These are phyloP conservation scores for Candida xyloterini DNA, from an alignment of 805 yeast genomes.

Conservation along the genomic window DNA sequence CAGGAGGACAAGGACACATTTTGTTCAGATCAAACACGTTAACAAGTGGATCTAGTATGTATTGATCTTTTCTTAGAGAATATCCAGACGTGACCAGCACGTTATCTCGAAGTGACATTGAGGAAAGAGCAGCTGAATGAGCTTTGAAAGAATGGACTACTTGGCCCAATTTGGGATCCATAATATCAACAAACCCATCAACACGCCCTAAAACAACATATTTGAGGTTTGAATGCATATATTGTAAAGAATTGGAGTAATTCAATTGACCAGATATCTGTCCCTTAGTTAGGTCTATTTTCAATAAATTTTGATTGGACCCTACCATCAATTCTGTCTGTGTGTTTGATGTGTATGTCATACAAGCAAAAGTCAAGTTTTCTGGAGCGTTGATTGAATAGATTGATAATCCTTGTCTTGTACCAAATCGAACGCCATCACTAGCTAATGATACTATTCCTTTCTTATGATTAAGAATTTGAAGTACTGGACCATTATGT, in stretches of 20 bases:
- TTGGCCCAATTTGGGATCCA: slow-evolving; percentile 51
- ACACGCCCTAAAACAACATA: slow-evolving; percentile 56
- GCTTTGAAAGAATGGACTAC: slow-evolving; percentile 54
- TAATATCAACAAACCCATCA: slow-evolving; percentile 60
- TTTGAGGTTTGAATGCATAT: slow-evolving; percentile 50
- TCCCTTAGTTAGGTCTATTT: slow-evolving; percentile 42
- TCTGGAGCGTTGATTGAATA: slow-evolving; percentile 30
- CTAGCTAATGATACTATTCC: slow-evolving; percentile 59
- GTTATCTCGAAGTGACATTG: slow-evolving; percentile 62
- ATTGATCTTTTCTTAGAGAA: slow-evolving; percentile 57
- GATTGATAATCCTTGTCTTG: slow-evolving; percentile 53
- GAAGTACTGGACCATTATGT: slow-evolving; percentile 47
- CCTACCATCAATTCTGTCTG: slow-evolving; percentile 46
- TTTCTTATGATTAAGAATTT: slow-evolving; percentile 50
- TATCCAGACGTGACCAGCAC: slow-evolving; percentile 80
- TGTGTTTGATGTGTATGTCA: slow-evolving; percentile 41
- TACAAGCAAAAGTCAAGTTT: slow-evolving; percentile 34
- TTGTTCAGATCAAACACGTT: slow-evolving; percentile 76
- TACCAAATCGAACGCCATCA: slow-evolving; percentile 49
- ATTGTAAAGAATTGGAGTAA: slow-evolving; percentile 44
- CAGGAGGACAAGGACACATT: slow-evolving; percentile 69
- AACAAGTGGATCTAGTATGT: slow-evolving; percentile 73
- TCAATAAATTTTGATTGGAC: slow-evolving; percentile 33
- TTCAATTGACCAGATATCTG: slow-evolving; percentile 35
- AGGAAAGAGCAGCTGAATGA: slow-evolving; percentile 60